Evolutionary conservation across 2,329 filamentous ascomycete genomes (phyloP).

Genomic region (Chrysoporthe puriensis): DNA sequence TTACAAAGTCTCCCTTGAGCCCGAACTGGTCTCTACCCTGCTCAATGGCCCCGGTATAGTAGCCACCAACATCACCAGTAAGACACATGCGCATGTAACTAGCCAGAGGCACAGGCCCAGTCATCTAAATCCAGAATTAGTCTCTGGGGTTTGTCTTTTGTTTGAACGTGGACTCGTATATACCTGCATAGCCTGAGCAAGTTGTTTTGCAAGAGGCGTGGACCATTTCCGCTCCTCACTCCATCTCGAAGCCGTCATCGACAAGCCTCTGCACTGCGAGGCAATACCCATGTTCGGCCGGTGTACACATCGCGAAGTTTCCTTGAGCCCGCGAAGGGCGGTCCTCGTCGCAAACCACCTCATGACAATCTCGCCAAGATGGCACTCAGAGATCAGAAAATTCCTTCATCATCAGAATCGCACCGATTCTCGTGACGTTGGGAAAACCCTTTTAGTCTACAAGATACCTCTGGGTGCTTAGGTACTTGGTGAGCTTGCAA

Average conservation of each 20-base stretch:
- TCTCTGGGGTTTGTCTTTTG: not conserved
- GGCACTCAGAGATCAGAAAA: not conserved
- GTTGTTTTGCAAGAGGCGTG: conserved; percentile 85
- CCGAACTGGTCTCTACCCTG: conserved; percentile 85
- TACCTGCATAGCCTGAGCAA: conserved; percentile 87
- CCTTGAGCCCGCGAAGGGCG: conserved; percentile 21
- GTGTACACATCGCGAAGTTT: conserved; percentile 9
- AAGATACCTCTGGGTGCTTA: not conserved
- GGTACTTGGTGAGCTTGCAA: not conserved
- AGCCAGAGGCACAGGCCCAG: conserved; percentile 88
- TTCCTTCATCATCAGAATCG: conserved; percentile 7
- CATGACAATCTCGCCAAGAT: conserved; percentile 12
- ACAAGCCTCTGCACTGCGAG: conserved; percentile 21
- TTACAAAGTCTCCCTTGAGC: conserved; percentile 92
- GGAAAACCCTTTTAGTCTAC: not conserved
- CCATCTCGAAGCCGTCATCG: conserved; percentile 16
- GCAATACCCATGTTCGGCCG: conserved; percentile 17
- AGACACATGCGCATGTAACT: conserved; percentile 99
- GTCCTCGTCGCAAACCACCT: conserved; percentile 20
- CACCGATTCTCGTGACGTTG: not conserved
- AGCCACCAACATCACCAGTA: conserved; percentile 86
- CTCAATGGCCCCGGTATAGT: conserved; percentile 80
- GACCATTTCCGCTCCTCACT: conserved; percentile 72
- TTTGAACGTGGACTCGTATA: not conserved
- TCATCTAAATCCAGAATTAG: conserved; percentile 50